Evolutionary conservation across 2,329 filamentous ascomycete genomes (phyloP).

Genomic region (Pseudogymnoascus sp.): DNA sequence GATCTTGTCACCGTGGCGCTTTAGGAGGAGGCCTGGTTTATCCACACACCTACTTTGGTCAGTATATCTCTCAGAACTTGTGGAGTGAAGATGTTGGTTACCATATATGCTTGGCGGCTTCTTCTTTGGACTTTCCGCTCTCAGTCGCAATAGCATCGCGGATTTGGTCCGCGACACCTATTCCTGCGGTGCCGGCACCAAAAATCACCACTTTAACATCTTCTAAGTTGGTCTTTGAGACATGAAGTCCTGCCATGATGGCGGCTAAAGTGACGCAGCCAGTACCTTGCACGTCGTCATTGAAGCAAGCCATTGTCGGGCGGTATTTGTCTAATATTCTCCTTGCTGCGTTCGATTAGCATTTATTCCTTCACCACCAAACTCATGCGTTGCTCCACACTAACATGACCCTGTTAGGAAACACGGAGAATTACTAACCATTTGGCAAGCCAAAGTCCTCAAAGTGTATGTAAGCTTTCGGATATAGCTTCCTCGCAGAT

Average conservation of each 20-base stretch:
- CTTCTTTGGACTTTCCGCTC: constrained; percentile 57
- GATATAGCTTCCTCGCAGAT: constrained; percentile 61
- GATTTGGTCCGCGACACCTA: constrained; percentile 80
- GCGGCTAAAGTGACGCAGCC: constrained; percentile 81
- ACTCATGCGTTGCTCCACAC: neutral
- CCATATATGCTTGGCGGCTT: constrained; percentile 76
- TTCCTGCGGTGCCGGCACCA: constrained; percentile 74
- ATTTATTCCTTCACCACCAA: neutral
- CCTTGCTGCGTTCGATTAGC: constrained; percentile 34
- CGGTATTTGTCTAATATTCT: constrained; percentile 71
- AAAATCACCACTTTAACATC: constrained; percentile 71
- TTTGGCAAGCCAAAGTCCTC: constrained; percentile 81
- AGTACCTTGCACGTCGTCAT: constrained; percentile 85
- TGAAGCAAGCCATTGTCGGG: constrained; percentile 72
- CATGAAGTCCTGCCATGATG: constrained; percentile 67
- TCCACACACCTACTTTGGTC: constrained; percentile 59
- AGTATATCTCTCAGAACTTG: neutral
- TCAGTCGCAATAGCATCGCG: constrained; percentile 70
- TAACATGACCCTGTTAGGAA: neutral
- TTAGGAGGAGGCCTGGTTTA: constrained; percentile 68
- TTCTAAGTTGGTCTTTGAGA: constrained; percentile 56
- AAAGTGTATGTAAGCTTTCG: constrained; percentile 79
- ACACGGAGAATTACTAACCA: constrained; percentile 32
- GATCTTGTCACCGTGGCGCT: constrained; percentile 57
- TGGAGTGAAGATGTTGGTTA: constrained; percentile 28